Evolutionary conservation across 164 flowering plant genomes (phyloP).

Genomic region (Aristolochia contorta): DNA sequence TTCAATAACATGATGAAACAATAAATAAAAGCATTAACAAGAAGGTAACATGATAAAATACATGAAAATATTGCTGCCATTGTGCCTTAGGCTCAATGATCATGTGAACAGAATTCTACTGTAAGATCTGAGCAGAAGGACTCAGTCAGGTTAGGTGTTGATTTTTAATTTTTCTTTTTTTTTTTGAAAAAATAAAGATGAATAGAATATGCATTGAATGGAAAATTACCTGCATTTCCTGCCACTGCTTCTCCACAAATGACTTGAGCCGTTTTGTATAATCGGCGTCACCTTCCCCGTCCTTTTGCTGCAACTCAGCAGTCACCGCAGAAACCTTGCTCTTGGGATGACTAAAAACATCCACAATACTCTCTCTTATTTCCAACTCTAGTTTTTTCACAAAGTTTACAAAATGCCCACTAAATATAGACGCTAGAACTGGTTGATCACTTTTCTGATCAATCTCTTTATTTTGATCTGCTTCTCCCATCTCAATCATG

Average conservation of each 20-base stretch:
- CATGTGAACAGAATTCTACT: no score
- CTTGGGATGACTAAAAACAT: slow-evolving; percentile 73
- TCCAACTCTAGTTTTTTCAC: slow-evolving; percentile 51
- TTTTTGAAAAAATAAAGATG: no score
- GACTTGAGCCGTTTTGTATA: slow-evolving; percentile 66
- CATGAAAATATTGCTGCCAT: no score
- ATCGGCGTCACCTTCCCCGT: slow-evolving; percentile 64
- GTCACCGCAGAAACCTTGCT: slow-evolving; percentile 76
- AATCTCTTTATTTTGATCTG: slow-evolving; percentile 26
- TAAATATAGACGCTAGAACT: slow-evolving; percentile 48
- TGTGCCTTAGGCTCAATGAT: no score
- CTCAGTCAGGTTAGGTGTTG: no score
- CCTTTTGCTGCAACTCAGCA: slow-evolving; percentile 71
- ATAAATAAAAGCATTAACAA: no score
- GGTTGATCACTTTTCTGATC: slow-evolving; percentile 53
- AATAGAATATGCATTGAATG: no score
- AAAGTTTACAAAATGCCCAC: slow-evolving; percentile 47
- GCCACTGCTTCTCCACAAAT: slow-evolving; percentile 80
- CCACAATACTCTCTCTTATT: slow-evolving; percentile 69
- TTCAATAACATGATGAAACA: no score
- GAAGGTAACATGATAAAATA: no score
- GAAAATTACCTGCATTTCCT: slow-evolving; percentile 76
- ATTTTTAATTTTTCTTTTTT: no score
- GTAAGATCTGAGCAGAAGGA: no score
- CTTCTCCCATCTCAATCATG: slow-evolving; percentile 62